Evolutionary conservation across 371 early-diverging fungal genomes (phyloP), one percentile per base, ranked within the genome.

Genomic region (Rhizopus arrhizus): DNA sequence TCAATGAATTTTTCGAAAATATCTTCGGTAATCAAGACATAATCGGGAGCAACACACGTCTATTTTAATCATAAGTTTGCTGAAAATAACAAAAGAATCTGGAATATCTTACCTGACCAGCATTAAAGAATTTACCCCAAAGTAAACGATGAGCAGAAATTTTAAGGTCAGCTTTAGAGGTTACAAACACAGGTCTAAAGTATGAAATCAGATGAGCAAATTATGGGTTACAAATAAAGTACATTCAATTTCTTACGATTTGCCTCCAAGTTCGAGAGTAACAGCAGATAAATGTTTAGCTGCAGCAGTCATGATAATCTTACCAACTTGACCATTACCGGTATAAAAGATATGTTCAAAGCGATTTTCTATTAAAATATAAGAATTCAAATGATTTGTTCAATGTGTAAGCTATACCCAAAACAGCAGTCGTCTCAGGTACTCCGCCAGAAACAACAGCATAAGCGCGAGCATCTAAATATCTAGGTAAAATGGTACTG

Each of bases 311-410:
- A 89, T 88, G 32, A 95, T 83, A 42, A 94, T 81, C 57, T 76
- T 85, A 28, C 91, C 98, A 36, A 96, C 91, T 8, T 64, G 49
- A 11, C 89, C 87, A 66, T 85, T 89, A 55, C 98, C 98, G 4
- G 98, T 97, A 74, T 91, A 97, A 58, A 94, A 93, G 61, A 94
- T 95, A 69, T 92, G 91, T 72, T 96, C 96, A 55, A 89, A 93
- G 59, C 74, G 78, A 53, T 87, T 73, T 57, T 82, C 80, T 76
- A 22, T 22, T 22, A 42, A 31, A 0, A 31, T 16, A 22, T 43
- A 51, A 33, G 0, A 15, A 13, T 16, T 3, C 1, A 29, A 48
- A 22, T 29, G 11, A 33, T 49, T 47, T 46, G 48, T 43, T 28
- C 7, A 28, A 48, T 8, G 1, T 8, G 40, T 38, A 22, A 29